phyloP scores from a whole-genome alignment of 257 asterid genomes.

The Cinchona pubescens region DNA sequence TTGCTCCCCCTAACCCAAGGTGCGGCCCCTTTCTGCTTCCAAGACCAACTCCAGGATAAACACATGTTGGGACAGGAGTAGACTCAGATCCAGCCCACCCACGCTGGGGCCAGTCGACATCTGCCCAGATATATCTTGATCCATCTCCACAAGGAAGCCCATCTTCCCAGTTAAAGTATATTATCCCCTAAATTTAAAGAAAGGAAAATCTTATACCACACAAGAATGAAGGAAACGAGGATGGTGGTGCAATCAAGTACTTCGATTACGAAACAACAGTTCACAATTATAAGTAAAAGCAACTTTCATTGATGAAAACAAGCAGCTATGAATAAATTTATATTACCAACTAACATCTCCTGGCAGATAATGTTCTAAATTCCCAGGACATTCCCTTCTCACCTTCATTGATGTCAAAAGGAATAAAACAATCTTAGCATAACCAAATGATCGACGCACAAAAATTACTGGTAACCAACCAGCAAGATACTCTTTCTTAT shows the following conservation, averaged over 20 bases:
- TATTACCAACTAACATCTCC: neutral
- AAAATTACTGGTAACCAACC: neutral
- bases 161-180: conserved; percentile 85
- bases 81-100: conserved; percentile 88
- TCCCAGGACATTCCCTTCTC: neutral
- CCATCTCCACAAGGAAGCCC: conserved; percentile 44
- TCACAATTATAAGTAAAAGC: neutral
- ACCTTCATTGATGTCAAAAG: neutral
- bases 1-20: conserved; percentile 84
- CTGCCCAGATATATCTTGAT: conserved; percentile 79
- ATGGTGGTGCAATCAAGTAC: neutral
- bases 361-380: neutral
- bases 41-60: conserved; percentile 79
- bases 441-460: neutral
- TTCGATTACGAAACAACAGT: neutral
- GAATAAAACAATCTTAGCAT: neutral
- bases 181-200: conserved; percentile 63
- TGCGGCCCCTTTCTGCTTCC: conserved; percentile 65
- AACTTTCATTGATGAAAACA: neutral
- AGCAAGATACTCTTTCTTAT: neutral
- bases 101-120: conserved; percentile 91
- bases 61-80: conserved; percentile 64
- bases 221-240: neutral
- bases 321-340: neutral
- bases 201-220: neutral